Base-by-base conservation (phyloP, 2,329 filamentous ascomycete species). In the Phialemoniopsis sp. region DNA sequence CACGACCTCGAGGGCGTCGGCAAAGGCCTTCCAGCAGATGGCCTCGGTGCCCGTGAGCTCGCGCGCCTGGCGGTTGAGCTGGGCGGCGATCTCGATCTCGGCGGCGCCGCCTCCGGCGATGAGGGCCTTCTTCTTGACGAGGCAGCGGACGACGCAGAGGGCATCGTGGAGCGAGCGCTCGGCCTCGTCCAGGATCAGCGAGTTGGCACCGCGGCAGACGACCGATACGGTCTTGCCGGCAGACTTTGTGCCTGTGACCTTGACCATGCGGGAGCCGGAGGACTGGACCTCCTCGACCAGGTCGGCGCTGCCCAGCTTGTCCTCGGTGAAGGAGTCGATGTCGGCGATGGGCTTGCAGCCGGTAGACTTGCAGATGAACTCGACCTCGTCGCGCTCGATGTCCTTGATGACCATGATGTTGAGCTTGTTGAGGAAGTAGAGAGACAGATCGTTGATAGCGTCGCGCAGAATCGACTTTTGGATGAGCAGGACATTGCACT, bases 71-170 rank as follows among this genome's bases (percentile, higher is more conserved):
- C 87, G 85, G 41, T 85, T 81, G 28, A 98, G 78, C 56, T 88
- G 79, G 39, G 93, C 86, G 16, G 93, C 88, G 54, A 98, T 91
- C 67, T 97, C 90, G 55, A 97, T 94, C 67, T 98, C 93, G 18
- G 93, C 88, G 3, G 93, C 93, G 60, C 93, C 93, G 56, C 93
- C 93, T 64, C 93, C 93, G 13, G 94, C 91, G 55, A 98, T 95
- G 41, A 98, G 80, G n/a, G 93, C 93, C 71, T 94, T 95, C 81
- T 97, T 98, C 82, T 98, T 98, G 52, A 98, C 93, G 45, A 98
- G 70, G 60, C 93, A 98, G 54, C 93, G 86, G 53, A 98, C 90
- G 37, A 97, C 93, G 62, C 93, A 98, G 48, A 97, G 89, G 21
- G 93, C 93, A 56, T 98, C 93, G 74, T 98, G 93, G 40, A 98